Conservation (phyloP, 2,329 filamentous ascomycete species). For the Colletotrichum tropicale region DNA sequence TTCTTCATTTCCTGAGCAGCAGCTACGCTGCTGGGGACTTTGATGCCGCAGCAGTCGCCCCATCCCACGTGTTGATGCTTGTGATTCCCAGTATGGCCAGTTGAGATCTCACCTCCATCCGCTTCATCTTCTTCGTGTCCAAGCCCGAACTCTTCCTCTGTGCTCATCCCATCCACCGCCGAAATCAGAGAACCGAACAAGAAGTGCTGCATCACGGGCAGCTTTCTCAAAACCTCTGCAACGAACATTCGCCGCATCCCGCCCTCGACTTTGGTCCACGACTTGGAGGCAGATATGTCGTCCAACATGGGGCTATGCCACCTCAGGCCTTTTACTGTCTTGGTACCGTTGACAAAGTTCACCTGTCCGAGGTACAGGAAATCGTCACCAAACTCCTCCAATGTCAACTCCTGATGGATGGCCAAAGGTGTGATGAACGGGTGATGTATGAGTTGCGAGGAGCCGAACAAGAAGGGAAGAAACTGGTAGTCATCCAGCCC, state of each 20-base stretch:
- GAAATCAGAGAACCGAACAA: conserved; percentile 87
- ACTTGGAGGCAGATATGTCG: conserved; percentile 90
- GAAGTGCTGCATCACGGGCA: conserved; percentile 99
- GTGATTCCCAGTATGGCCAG: conserved; percentile 65
- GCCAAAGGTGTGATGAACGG: conserved; percentile 77
- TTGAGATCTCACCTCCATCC: conserved; percentile 61
- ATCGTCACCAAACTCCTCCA: conserved; percentile 85
- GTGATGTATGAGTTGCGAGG: conserved; percentile 86
- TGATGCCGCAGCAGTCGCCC: conserved; percentile 98
- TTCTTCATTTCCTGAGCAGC: conserved; percentile 90
- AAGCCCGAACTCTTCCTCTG: conserved; percentile 56
- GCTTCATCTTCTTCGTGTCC: conserved; percentile 54
- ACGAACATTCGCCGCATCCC: conserved; percentile 98
- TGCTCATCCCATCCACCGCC: conserved; percentile 81
- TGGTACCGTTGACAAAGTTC: conserved; percentile 92
- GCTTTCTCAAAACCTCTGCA: conserved; percentile 87
- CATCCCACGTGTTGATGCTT: conserved; percentile 76
- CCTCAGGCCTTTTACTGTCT: conserved; percentile 90
- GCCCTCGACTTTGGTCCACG: conserved; percentile 89
- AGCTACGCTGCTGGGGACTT: conserved; percentile 91
- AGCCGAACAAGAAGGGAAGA: conserved; percentile 92
- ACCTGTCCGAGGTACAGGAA: conserved; percentile 95
- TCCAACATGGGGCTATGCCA: conserved; percentile 99
- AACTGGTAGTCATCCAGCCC: conserved; percentile 98
- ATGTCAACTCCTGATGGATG: conserved; percentile 85